These are phyloP conservation scores for Auxenochlorella protothecoides DNA, from an alignment of 139 green algal genomes.

Conservation along the genomic window DNA sequence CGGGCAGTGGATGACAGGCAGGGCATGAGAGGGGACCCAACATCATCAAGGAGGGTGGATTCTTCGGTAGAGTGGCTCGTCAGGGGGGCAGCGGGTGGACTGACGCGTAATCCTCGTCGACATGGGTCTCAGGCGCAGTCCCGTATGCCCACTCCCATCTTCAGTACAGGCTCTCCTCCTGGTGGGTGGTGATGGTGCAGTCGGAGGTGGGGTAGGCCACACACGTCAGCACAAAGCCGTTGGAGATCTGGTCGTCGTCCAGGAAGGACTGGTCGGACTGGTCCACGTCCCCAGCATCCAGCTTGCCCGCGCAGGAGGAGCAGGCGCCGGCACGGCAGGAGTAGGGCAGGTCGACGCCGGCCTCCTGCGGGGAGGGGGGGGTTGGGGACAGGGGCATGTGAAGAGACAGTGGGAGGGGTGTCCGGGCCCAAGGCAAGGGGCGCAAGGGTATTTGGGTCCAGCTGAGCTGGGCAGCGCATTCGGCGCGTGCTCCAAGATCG, in stretches of 20 bases:
- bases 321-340: slow-evolving; percentile 76
- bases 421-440: too few species aligned
- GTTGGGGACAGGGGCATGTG: too few species aligned
- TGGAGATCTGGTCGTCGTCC: slow-evolving; percentile 72
- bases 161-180: slow-evolving; percentile 71
- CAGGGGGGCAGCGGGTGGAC: too few species aligned
- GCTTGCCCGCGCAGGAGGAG: slow-evolving; percentile 73
- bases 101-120: too few species aligned
- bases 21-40: too few species aligned
- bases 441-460: too few species aligned
- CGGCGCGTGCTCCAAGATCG: too few species aligned
- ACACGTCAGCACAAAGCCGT: slow-evolving; percentile 79
- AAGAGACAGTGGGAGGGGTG: too few species aligned
- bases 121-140: neutral
- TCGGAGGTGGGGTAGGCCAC: slow-evolving; percentile 76
- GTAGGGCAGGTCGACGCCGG: slow-evolving; percentile 76
- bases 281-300: slow-evolving; percentile 58
- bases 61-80: too few species aligned
- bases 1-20: too few species aligned
- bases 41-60: too few species aligned
- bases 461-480: too few species aligned
- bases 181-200: slow-evolving; percentile 67
- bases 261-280: slow-evolving; percentile 82
- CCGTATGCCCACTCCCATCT: neutral
- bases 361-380: neutral